Evolutionary conservation across 352 stramenopile genomes (phyloP), one percentile per base, ranked within the genome.

Genomic region (Phytophthora hybrid): DNA sequence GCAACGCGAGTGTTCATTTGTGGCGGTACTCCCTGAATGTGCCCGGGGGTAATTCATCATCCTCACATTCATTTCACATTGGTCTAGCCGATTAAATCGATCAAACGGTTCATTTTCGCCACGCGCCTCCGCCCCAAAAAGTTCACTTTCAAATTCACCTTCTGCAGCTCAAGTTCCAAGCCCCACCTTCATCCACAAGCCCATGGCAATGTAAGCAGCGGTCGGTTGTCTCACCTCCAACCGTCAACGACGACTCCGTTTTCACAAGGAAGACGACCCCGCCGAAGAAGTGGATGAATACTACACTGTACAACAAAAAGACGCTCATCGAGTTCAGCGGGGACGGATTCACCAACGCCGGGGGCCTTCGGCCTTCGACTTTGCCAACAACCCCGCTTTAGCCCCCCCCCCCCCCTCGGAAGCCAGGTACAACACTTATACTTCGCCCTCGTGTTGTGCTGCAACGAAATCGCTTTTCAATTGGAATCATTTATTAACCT

Each of bases 81-180:
- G n/a, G 41, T 51, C 41, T 51, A 11, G 10, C 10, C 53, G 55
- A 71, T 66, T 71, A 71, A 71, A 39, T 68, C 58, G 58, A 73
- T 26, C 62, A 68, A 31, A 7, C 8, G n/a, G 6, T 16, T 55
- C n/a, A 18, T 44, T 14, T 18, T 44, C 37, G 37, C 37, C 37
- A 44, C 34, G 34, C 34, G 34, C 47, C 47, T n/a, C 4, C n/a
- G n/a, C n/a, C n/a, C n/a, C 34, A 10, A 57, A 13, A 21, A 23
- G 31, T 59, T 73, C 66, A 73, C 51, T 73, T 73, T 63, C 52
- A 14, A 63, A 69, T 63, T 73, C 66, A 39, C 66, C 51, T 34
- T n/a, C n/a, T n/a, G n/a, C n/a, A n/a, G n/a, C n/a, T n/a, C n/a
- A n/a, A n/a, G n/a, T n/a, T n/a, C n/a, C n/a, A n/a, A n/a, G n/a